Base-by-base conservation (phyloP, 2,329 filamentous ascomycete species). In the Triangularia setosa region DNA sequence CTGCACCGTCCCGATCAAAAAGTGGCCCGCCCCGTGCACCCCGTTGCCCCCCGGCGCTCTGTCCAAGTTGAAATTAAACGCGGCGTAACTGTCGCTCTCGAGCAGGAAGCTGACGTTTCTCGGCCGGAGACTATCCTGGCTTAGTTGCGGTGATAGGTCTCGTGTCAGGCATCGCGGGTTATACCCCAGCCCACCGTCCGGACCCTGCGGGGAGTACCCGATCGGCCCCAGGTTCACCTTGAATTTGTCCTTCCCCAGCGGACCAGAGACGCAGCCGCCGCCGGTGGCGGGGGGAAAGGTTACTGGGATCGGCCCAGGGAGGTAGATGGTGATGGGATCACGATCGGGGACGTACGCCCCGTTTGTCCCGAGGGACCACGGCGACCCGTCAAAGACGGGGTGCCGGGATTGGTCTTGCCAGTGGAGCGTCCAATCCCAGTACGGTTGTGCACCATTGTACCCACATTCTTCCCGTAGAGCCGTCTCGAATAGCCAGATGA, bases 401-500 rank as follows among this genome's bases (percentile, higher is more conserved):
- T 56, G 25, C 5, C 21, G 23, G 44, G 62, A 44, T 33, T 65
- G 67, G 62, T 70, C 68, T 2, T 44, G 18, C 30, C 59, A 69
- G 6, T 57, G 44, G 14, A 55, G 30, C 4, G 66, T 61, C 68
- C 68, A 71, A 64, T 78, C 73, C 76, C 76, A 78, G 68, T 77
- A 77, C 8, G 70, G 64, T 67, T 74, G 63, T 0, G 64, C 55
- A n/a, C 69, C 69, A 1, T 8, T 57, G 67, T 69, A 73, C 30
- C 58, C 64, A 66, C 76, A 78, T 60, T 76, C 72, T 2, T 68
- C 62, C 58, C 70, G 70, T 11, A 77, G 65, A 4, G 75, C 69
- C n/a, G 58, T 30, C 18, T 63, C 64, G 59, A 62, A 68, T 16
- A 65, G 48, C 48, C 60, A 55, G 27, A 69, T 23, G 9, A 64